Base-by-base conservation (phyloP, 2,329 filamentous ascomycete genomes). In the Emergomyces pasteurianus region DNA sequence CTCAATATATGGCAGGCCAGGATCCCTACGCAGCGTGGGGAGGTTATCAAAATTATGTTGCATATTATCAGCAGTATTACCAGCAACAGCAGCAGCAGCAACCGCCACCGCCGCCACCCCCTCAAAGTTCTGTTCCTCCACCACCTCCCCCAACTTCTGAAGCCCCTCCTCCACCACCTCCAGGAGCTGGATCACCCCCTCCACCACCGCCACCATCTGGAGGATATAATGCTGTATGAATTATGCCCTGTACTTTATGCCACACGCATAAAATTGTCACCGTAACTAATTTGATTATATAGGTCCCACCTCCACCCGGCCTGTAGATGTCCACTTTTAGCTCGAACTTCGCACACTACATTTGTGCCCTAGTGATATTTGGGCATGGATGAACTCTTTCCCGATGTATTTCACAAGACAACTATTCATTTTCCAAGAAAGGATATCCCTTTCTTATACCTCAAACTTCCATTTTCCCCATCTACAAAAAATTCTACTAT, bases 1-100 rank as follows among this genome's bases (percentile, higher is more conserved):
- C 89, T 2, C 87, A 91, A 72, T 94, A 95, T 73, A 92, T 92
- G 64, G 77, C 76, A 53, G 80, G 80, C 60, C 79, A 83, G 64
- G 90, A 96, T 69, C 92, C 92, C 0, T 96, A 96, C 72, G 90
- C 90, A 49, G 86, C 89, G 9, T 96, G 94, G 67, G 92, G 92
- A 64, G 92, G 92, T 60, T 96, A 94, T 74, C 83, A 86, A 67
- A 88, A 87, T 77, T 89, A 81, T 63, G 71, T 81, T 54, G 78
- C 79, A 36, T 81, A 81, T 68, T 81, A 80, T 65, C 86, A 88
- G 67, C 86, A 88, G 74, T 90, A 90, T 67, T 85, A 89, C 70
- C 86, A 89, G 68, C 88, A 88, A 16, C 77, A 79, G 60, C 73
- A 74, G 60, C 70, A 72, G 70, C 79, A 64, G 74, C 79, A 63